Evolutionary conservation across 306 rosid species (phyloP), one percentile per base, ranked within the genome.

Genomic region (Quercus parvula): DNA sequence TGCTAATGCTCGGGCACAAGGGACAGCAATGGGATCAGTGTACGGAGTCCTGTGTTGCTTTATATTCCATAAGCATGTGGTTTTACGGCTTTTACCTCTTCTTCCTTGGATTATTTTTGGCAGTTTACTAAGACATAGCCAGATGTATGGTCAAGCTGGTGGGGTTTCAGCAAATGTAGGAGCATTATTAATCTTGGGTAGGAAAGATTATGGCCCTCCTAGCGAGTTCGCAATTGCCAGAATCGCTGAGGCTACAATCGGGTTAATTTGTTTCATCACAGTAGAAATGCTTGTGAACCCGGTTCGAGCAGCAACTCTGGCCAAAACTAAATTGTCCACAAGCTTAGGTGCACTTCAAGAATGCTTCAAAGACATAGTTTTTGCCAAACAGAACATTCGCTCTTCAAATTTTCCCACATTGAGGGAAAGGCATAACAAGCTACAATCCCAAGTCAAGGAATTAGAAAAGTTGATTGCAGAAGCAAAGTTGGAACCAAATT

Each of bases 1-100:
- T 13, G 89, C 97, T 18, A 94, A 90, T 75, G 93, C 92, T n/a
- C 85, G 97, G 78, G 92, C 79, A 9, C 97, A 92, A 79, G 97
- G 97, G 61, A 92, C 97, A 1, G 92, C 92, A 11, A 83, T 92
- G 82, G 97, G 98, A 41, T 88, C 97, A 20, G 73, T 91, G 77
- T 92, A 86, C 5, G 97, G 98, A 54, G 58, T 91, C 59, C 19
- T 94, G 52, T 86, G 90, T 35, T 77, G 83, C 62, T 89, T 81
- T 77, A 28, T 89, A 38, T 81, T 92, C 35, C 62, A 79, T 9
- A 86, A 44, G 6, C 28, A 17, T 76, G 70, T 51, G 54, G 56
- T 78, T 22, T 33, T 89, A 33, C 87, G 85, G 56, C 78, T 92
- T 70, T 77, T 92, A 69, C 55, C 90, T 28, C 85, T 92, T 76